Base-by-base conservation (phyloP, 345 rosid genomes). In the Aurinia saxatilis region DNA sequence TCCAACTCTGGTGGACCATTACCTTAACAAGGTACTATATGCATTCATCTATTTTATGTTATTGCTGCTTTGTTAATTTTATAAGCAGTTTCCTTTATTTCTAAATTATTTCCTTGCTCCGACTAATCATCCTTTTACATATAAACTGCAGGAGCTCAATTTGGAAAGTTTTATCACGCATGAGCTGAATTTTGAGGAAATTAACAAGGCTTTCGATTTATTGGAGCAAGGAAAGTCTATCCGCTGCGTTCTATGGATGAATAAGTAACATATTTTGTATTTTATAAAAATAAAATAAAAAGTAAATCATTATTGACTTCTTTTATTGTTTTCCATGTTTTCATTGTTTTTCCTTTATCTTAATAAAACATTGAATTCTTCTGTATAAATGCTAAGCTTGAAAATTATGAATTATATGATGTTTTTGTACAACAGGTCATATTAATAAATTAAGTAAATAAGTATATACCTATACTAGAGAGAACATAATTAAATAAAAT, bases 221-320 rank as follows among this genome's bases (percentile, higher is more conserved):
- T 75, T 81, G 9, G 46, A 40, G 13, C 31, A 75, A 73, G 85
- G 87, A 11, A 75, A 81, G 50, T 71, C 87, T 79, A 57, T 86
- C 9, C 79, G 89, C 25, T 81, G 82, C 63, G 42, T 81, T 34
- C 19, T 83, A 3, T 81, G 89, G 93, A 81, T 85, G 81, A 73
- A 79, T 42, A 69, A 78, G 17, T 69, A 25, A 33, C 8, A 29
- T 1, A 16, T 17, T 39, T 1, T 8, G 3, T 35, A 5, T 27
- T n/a, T n/a, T 39, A 14, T 39, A 21, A 21, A 21, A 21, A 21
- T 2, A 21, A 2, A 21, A 2, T 21, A 21, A 21, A 21, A 21
- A 21, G 4, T 21, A 21, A 2, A 0, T 27, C 30, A n/a, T n/a
- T n/a, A n/a, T n/a, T n/a, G 30, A 2, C 3, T 27, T 27, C 6